Percentiles rank a stretch among this genome's conserved stretches.
Evolutionary conservation across 345 rosid species (phyloP).

Genomic region (Geranium brycei): DNA sequence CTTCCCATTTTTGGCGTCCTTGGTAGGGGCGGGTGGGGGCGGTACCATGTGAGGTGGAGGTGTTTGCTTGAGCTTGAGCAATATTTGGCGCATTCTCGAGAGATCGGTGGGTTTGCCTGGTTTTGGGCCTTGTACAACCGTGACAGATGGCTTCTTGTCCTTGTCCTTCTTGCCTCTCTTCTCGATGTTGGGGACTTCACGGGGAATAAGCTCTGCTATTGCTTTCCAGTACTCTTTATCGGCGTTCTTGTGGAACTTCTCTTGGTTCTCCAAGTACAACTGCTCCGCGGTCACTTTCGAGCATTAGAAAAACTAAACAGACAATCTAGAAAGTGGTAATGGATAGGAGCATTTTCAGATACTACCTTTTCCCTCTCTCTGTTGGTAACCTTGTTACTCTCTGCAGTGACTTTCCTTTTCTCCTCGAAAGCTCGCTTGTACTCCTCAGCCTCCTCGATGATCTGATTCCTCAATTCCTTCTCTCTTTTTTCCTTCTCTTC

Average conservation of each 20-base stretch:
- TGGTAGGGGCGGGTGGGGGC: constrained; percentile 42
- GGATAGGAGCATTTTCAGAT: neutral
- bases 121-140: constrained; percentile 53
- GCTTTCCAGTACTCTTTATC: constrained; percentile 59
- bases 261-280: constrained; percentile 52
- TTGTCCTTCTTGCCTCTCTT: constrained; percentile 45
- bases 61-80: constrained; percentile 48
- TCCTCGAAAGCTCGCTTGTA: constrained; percentile 45
- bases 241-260: constrained; percentile 54
- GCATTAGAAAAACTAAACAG: neutral
- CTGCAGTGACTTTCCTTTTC: constrained; percentile 43
- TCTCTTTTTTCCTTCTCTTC: constrained; percentile 69
- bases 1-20: constrained; percentile 22
- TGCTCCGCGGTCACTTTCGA: constrained; percentile 16
- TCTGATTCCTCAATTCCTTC: constrained; percentile 53
- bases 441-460: constrained; percentile 52
- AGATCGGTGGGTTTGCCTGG: constrained; percentile 72
- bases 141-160: constrained; percentile 42
- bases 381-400: constrained; percentile 44
- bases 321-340: neutral
- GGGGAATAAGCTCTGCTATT: constrained; percentile 52
- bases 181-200: constrained; percentile 56
- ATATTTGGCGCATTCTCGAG: constrained; percentile 55
- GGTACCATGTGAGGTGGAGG: constrained; percentile 81
- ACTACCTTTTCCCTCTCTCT: constrained; percentile 64